A percentile compares a stretch with the other conserved stretches of the same genome.
Evolutionary conservation across 805 yeast genomes (phyloP).

Genomic region (Grigorovia yakushimaensis): DNA sequence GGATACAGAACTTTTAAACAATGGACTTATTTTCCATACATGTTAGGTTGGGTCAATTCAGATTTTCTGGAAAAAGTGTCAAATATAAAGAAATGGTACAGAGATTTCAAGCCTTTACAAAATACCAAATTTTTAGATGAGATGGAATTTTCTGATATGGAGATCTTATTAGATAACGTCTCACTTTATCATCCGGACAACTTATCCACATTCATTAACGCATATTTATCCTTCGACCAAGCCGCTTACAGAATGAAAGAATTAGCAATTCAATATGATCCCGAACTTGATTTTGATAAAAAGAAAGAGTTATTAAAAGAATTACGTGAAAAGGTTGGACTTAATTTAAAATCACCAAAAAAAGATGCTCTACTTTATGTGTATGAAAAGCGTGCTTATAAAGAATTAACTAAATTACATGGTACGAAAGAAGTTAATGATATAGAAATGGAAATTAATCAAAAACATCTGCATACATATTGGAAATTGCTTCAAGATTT

Average conservation of each 20-base stretch:
- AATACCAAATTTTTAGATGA: conserved; percentile 9
- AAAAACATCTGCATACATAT: conserved; percentile 6
- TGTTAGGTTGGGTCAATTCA: conserved; percentile 45
- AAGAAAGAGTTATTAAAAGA: conserved; percentile 9
- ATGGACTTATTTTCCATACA: conserved; percentile 40
- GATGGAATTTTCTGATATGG: conserved; percentile 12
- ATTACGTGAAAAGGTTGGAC: conserved; percentile 9
- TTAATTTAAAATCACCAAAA: conserved; percentile 9
- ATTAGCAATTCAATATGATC: conserved; percentile 17
- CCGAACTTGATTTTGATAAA: conserved; percentile 5
- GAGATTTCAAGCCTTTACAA: conserved; percentile 5
- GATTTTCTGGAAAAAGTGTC: conserved; percentile 11
- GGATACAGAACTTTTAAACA: conserved; percentile 29
- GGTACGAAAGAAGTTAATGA: conserved; percentile 1
- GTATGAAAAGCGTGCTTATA: conserved; percentile 16
- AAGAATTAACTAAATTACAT: conserved; percentile 2
- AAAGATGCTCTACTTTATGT: conserved; percentile 21
- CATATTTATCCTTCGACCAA: conserved; percentile 10
- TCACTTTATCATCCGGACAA: conserved; percentile 8
- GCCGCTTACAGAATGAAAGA: conserved; percentile 22
- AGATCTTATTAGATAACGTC: conserved; percentile 12
- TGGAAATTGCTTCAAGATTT: conserved; percentile 7
- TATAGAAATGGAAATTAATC: conserved; percentile 5
- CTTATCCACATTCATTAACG: conserved; percentile 9
- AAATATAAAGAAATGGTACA: conserved; percentile 9